Base-by-base conservation (phyloP, 2,329 filamentous ascomycete genomes). In the Colletotrichum brevisporum region DNA sequence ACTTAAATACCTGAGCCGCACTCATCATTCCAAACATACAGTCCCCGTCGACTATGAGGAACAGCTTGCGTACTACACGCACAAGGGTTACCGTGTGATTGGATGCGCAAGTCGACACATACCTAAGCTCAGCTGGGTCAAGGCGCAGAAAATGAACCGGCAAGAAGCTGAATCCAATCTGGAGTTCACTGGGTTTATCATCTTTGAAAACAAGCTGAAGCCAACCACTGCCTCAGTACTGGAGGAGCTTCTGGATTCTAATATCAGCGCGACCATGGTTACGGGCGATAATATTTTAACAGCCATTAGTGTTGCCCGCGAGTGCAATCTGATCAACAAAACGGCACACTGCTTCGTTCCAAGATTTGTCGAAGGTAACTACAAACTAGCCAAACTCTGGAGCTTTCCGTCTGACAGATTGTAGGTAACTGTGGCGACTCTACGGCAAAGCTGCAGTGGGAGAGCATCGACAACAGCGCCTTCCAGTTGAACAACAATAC, bases 201-300 rank as follows among this genome's bases (percentile, higher is more conserved):
- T 99, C 62, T 99, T 99, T 75, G 96, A 99, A 82, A 99, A 99
- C 83, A 99, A 99, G 81, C 84, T 99, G 70, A 99, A 99, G 79
- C 91, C 93, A 1, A 94, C 89, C 21, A 98, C 95, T 0, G 88
- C 93, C 1, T 88, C 87, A 1, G 92, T 98, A 41, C 89, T 99
- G 27, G 88, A 92, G 64, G 95, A 98, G 80, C 86, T 99, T 3
- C 87, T 89, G 39, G 85, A 91, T 60, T 95, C 97, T 8, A 92
- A 92, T 64, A 97, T 99, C 73, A 90, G 94, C 43, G 92, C 92
- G 31, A 90, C 97, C 59, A 99, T 99, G 96, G 97, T 97, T 71
- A 99, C 96, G 0, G 96, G 96, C 36, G 96, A 99, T 83, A 99
- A 99, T 74, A 98, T 98, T 71, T 83, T 98, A 63, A 99, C 96